These are phyloP conservation scores for Leccinum incarnatum DNA, from an alignment of 768 basidiomycete species.

Conservation along the genomic window DNA sequence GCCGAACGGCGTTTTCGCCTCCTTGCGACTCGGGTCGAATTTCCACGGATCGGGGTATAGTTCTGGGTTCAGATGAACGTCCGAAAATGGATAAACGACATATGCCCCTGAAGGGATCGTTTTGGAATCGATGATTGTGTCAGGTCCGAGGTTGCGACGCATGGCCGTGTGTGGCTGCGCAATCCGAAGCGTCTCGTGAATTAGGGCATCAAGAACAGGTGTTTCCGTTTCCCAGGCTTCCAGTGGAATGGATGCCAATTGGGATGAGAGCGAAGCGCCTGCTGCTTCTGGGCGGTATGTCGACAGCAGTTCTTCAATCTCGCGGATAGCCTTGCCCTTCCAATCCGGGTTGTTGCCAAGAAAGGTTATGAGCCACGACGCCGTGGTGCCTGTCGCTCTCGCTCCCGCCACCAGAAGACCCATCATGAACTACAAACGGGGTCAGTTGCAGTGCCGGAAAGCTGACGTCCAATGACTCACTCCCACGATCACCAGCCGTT, in stretches of 20 bases:
- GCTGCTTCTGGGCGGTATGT: constrained; percentile 34
- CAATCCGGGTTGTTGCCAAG: constrained; percentile 67
- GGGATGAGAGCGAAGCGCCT: constrained; percentile 37
- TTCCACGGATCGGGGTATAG: constrained; percentile 77
- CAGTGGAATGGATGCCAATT: constrained; percentile 59
- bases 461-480: constrained; percentile 38
- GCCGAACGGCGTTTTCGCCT: constrained; percentile 49
- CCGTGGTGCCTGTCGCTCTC: constrained; percentile 76
- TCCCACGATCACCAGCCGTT: constrained; percentile 65
- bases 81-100: constrained; percentile 76
- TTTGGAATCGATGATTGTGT: constrained; percentile 65
- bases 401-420: constrained; percentile 79
- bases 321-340: constrained; percentile 56
- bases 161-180: constrained; percentile 81
- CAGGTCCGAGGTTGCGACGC: constrained; percentile 75
- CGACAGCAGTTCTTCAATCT: constrained; percentile 56
- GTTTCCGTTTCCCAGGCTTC: constrained; percentile 68
- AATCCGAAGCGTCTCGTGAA: constrained; percentile 73
- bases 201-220: constrained; percentile 68
- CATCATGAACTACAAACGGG: constrained; percentile 66
- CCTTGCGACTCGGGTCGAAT: constrained; percentile 62
- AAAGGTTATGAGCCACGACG: constrained; percentile 74
- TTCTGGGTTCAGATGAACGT: constrained; percentile 70
- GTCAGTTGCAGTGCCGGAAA: constrained; percentile 19
- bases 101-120: constrained; percentile 71